phyloP scores from a whole-genome alignment of 129 eudicot genomes.

The Smallanthus sonchifolius region DNA sequence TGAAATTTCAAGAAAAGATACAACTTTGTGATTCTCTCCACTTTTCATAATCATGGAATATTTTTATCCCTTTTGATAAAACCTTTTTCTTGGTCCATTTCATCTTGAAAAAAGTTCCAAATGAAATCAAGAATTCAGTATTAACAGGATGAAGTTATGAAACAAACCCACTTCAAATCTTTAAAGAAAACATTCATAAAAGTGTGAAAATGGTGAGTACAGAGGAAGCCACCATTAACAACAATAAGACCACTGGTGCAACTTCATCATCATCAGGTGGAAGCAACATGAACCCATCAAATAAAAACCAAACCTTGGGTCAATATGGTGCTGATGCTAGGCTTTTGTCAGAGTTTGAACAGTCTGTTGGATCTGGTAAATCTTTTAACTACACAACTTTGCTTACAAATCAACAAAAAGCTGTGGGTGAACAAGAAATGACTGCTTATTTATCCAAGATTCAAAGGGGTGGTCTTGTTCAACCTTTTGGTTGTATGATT shows the following conservation, averaged over 20 bases:
- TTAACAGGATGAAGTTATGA: background rate
- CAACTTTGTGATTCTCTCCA: background rate
- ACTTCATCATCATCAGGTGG: slow-evolving; percentile 50
- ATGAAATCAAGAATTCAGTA: slow-evolving; percentile 6
- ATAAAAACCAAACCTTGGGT: slow-evolving; percentile 30
- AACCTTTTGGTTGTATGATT: slow-evolving; percentile 78
- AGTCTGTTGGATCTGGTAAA: slow-evolving; percentile 53
- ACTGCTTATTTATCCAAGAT: slow-evolving; percentile 50
- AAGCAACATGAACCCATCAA: slow-evolving; percentile 26
- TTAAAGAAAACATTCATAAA: background rate
- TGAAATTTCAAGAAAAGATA: too few relatives aligned
- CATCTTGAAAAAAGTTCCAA: slow-evolving; percentile 16
- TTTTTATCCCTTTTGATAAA: background rate
- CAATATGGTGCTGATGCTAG: slow-evolving; percentile 61
- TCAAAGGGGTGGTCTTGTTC: slow-evolving; percentile 72
- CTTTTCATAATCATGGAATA: background rate
- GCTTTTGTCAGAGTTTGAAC: slow-evolving; percentile 52
- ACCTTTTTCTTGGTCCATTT: slow-evolving; percentile 12
- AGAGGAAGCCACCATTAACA: slow-evolving; percentile 25
- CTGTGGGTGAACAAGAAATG: slow-evolving; percentile 42
- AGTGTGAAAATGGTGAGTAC: slow-evolving; percentile 16
- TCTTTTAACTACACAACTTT: slow-evolving; percentile 53
- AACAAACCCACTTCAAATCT: background rate
- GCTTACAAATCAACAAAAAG: slow-evolving; percentile 25
- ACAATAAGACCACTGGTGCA: slow-evolving; percentile 18